A percentile compares a stretch with the other conserved stretches of the same genome.
Evolutionary conservation across 768 basidiomycete species (phyloP).

Genomic region (Lactarius trivialis): DNA sequence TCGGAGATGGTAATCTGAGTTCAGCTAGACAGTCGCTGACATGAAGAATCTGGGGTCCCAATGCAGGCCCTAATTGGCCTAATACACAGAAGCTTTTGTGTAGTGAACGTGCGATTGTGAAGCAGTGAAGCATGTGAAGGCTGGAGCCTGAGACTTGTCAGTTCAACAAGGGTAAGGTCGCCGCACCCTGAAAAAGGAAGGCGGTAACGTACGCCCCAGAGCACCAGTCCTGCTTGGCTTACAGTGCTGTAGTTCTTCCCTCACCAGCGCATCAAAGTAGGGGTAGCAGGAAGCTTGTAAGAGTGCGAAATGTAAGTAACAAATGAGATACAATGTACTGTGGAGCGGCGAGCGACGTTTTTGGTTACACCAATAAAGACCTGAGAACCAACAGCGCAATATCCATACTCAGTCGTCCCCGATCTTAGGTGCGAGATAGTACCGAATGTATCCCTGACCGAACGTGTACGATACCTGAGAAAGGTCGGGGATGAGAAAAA

Average conservation of each 20-base stretch:
- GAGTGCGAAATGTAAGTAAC: background rate
- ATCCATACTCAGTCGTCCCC: constrained; percentile 60
- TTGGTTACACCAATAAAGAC: background rate
- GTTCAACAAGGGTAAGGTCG: background rate
- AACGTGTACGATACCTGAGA: constrained; percentile 82
- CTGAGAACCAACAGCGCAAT: background rate
- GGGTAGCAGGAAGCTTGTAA: background rate
- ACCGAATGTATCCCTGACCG: constrained; percentile 80
- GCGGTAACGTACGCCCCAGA: background rate
- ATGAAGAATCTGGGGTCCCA: background rate
- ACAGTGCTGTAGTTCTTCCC: background rate
- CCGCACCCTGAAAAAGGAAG: background rate
- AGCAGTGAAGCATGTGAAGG: background rate
- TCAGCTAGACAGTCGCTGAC: background rate
- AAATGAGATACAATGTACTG: constrained; percentile 10
- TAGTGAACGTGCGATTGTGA: background rate
- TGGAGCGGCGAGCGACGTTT: background rate
- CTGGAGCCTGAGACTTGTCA: background rate
- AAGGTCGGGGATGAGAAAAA: background rate
- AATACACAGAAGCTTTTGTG: background rate
- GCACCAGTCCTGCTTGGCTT: background rate
- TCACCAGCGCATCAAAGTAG: background rate
- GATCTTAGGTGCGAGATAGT: constrained; percentile 96
- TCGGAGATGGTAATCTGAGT: background rate
- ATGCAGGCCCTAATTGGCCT: background rate